Evolutionary conservation across 176 grass and related monocot species (phyloP).

Genomic region (Chloris gayana): DNA sequence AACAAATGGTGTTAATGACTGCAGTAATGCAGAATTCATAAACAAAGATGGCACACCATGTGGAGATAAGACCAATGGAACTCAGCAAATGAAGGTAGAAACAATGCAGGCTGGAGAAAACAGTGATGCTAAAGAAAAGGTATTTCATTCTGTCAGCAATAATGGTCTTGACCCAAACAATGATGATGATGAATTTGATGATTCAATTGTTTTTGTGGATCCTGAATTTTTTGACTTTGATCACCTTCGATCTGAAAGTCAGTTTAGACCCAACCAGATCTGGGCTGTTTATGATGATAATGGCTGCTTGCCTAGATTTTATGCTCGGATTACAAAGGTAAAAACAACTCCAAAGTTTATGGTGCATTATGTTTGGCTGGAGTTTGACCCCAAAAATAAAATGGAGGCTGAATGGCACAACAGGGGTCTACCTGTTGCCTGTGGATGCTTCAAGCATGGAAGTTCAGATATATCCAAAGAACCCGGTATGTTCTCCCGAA

Average conservation of each 20-base stretch:
- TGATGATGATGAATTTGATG: too few species aligned
- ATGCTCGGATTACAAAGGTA: constrained; percentile 71
- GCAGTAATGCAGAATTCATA: constrained; percentile 19
- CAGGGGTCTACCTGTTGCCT: constrained; percentile 65
- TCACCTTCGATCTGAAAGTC: constrained; percentile 47
- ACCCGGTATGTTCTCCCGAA: constrained; percentile 74
- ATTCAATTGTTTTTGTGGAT: too few species aligned
- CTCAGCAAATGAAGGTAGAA: constrained; percentile 31
- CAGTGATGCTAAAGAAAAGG: constrained; percentile 26
- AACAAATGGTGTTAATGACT: constrained; percentile 27
- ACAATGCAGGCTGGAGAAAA: constrained; percentile 9
- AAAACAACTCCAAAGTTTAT: constrained; percentile 26
- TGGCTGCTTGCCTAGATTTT: constrained; percentile 74
- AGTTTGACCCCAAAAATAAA: constrained; percentile 55
- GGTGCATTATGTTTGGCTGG: too few species aligned
- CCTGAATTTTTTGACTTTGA: constrained; percentile 74
- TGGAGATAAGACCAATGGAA: constrained; percentile 34
- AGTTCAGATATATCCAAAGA: constrained; percentile 42
- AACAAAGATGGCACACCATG: constrained; percentile 8
- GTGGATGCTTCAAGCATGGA: constrained; percentile 67
- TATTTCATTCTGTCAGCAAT: too few species aligned
- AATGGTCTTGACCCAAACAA: too few species aligned
- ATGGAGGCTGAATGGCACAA: constrained; percentile 50
- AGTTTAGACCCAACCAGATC: constrained; percentile 63
- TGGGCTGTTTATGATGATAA: constrained; percentile 74